Base-by-base conservation (phyloP, 1,139 yeast species). In the Scheffersomyces segobiensis region DNA sequence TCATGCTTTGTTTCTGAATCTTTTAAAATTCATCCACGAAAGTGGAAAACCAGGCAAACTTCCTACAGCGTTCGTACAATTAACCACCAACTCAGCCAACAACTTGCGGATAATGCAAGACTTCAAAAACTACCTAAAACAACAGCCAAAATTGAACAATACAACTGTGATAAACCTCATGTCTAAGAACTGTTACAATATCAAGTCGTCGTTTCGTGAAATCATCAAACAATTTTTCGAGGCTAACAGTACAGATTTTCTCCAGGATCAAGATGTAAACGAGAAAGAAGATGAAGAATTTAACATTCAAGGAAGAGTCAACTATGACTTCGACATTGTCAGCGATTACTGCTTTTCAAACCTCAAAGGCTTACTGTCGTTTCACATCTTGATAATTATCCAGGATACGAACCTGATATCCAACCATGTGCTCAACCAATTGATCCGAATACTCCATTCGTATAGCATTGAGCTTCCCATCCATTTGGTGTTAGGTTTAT, bases 351-450 rank as follows among this genome's bases (percentile, higher is more conserved):
- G 71, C 56, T 52, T 59, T 10, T 63, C 59, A 17, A 59, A 55
- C 22, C 50, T 53, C 42, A 42, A 63, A 61, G 52, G 53, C 22
- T 59, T 51, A 18, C 57, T 60, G 20, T 58, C 57, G 39, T 56
- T 74, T 17, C 65, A 80, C 22, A 66, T 83, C 20, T 71, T 85
- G 17, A 70, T 86, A 4, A 71, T 87, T 6, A 67, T 89, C n/a
- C 90, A 88, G 65, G 92, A 88, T 67, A 81, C 89, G 1, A 90
- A 86, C 64, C 80, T 89, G 2, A 80, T 88, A 58, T 82, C 81
- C 50, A 73, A 79, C 12, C 78, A 77, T n/a, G 76, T 86, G 2
- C 67, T 88, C 22, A 77, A 85, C 52, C 85, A 81, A 32, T 67
- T 87, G 47, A 65, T 88, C 24, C 77, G 77, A 54, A 68, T 85